These are phyloP conservation scores for Ordospora pajunii DNA, from an alignment of 371 early-diverging fungal species.

Conservation along the genomic window DNA sequence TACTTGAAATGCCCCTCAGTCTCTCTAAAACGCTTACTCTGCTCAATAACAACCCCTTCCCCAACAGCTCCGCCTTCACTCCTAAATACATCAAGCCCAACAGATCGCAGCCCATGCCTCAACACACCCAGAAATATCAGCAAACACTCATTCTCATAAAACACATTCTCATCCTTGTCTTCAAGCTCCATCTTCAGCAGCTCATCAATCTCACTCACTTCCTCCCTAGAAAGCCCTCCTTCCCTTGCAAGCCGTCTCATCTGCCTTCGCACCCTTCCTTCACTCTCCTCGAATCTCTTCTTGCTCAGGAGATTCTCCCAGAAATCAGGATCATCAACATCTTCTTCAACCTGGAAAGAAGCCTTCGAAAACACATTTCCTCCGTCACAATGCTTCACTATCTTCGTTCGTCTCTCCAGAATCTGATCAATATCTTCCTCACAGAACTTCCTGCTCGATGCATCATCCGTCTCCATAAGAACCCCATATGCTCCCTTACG, in stretches of 20 bases:
- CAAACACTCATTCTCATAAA: constrained; percentile 1
- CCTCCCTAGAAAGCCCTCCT: constrained; percentile 29
- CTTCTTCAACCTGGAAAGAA: constrained; percentile 69
- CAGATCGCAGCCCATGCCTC: background rate
- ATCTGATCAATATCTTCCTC: constrained; percentile 91
- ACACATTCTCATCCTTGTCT: constrained; percentile 7
- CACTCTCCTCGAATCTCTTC: constrained; percentile 56
- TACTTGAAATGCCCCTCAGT: constrained; percentile 8
- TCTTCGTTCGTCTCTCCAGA: constrained; percentile 73
- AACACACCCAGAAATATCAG: background rate
- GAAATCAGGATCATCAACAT: constrained; percentile 84
- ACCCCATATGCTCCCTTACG: constrained; percentile 68
- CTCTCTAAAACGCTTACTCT: background rate
- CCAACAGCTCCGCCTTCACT: background rate
- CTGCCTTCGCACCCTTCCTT: constrained; percentile 54
- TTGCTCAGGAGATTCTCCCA: constrained; percentile 80
- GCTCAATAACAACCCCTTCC: background rate
- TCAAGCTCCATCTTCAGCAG: background rate
- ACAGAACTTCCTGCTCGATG: constrained; percentile 66
- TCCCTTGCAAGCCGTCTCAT: constrained; percentile 57
- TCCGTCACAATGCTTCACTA: constrained; percentile 68
- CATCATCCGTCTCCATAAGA: constrained; percentile 72
- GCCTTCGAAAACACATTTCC: constrained; percentile 78
- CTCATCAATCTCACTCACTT: constrained; percentile 32
- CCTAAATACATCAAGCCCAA: constrained; percentile 6